Evolutionary conservation across 139 green algal species (phyloP), one percentile per base, ranked within the genome.

Genomic region (Edaphochlamys debaryana): DNA sequence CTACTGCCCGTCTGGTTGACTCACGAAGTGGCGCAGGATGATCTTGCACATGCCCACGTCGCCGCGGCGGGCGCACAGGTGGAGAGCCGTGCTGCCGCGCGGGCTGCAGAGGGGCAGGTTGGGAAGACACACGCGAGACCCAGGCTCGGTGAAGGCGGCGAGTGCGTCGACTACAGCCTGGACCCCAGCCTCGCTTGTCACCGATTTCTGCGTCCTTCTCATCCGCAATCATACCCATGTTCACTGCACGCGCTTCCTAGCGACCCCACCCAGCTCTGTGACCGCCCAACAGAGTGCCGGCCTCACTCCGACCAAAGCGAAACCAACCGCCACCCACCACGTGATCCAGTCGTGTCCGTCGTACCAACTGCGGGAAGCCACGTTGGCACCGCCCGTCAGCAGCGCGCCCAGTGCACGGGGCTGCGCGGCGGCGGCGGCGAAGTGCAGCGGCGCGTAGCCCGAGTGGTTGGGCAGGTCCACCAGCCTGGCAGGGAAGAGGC

Each of bases 311-410:
- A 40, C 68, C 38, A 30, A 63, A 30, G 30, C 45, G 2, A 29
- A 19, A 22, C 29, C 25, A 1, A 29, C 27, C 29, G 17, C 45
- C 48, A 37, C 72, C 6, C 23, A 79, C 73, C 73, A 56, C 29
- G 38, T 70, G 60, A 80, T 70, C 73, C 73, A 80, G 58, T 80
- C 73, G 27, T 8, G 22, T 2, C 73, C 58, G 38, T 80, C 73
- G 27, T 34, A 30, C 73, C 73, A 80, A 38, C 56, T 50, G 0
- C 73, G 37, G 5, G 56, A 38, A 38, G 38, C 73, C 4, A 80
- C 41, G 73, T 80, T 80, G 73, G 73, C 73, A 23, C 73, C 73
- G 38, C 38, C 73, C 29, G 73, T 58, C 73, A 80, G 27, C 58
- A 80, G 73, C 37, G 73, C 73, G 40, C 45, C 27, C 58, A 80